These are phyloP conservation scores for Pyrrhoderma noxium DNA, from an alignment of 1,284 basidiomycete species.

Conservation along the genomic window DNA sequence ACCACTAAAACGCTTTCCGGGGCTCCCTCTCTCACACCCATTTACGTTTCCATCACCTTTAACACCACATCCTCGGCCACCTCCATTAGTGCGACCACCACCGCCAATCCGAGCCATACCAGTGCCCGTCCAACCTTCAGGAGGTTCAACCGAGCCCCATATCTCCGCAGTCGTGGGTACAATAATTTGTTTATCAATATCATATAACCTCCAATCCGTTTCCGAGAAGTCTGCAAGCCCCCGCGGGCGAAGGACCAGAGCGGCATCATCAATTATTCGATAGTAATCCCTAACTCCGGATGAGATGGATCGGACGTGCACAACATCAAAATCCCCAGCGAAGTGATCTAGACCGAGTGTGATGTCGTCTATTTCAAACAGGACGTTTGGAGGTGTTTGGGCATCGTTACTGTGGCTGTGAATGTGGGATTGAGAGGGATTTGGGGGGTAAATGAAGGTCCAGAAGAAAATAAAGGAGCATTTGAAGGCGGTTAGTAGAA, in stretches of 20 bases:
- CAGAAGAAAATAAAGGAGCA: neutral
- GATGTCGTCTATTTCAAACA: constrained; percentile 77
- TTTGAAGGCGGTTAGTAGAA: constrained; percentile 1
- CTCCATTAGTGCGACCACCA: neutral
- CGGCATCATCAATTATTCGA: constrained; percentile 58
- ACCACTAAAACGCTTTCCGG: constrained; percentile 18
- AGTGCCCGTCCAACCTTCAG: constrained; percentile 10
- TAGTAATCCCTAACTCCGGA: constrained; percentile 67
- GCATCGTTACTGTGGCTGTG: neutral
- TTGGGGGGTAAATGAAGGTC: neutral
- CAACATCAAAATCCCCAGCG: constrained; percentile 66
- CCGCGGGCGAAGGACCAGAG: constrained; percentile 56
- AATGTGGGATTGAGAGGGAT: neutral
- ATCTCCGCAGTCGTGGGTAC: constrained; percentile 23
- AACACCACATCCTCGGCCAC: neutral
- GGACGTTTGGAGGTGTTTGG: constrained; percentile 50
- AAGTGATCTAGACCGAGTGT: constrained; percentile 77
- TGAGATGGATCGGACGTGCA: constrained; percentile 60
- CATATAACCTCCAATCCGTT: constrained; percentile 60
- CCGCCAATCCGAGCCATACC: constrained; percentile 10
- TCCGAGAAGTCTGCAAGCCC: constrained; percentile 62
- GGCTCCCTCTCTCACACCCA: no score
- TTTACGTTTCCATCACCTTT: neutral
- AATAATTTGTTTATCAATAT: constrained; percentile 39
- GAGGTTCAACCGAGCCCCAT: constrained; percentile 10